phyloP scores from a whole-genome alignment of 495 filamentous ascomycete genomes.

The Podospora appendiculata region DNA sequence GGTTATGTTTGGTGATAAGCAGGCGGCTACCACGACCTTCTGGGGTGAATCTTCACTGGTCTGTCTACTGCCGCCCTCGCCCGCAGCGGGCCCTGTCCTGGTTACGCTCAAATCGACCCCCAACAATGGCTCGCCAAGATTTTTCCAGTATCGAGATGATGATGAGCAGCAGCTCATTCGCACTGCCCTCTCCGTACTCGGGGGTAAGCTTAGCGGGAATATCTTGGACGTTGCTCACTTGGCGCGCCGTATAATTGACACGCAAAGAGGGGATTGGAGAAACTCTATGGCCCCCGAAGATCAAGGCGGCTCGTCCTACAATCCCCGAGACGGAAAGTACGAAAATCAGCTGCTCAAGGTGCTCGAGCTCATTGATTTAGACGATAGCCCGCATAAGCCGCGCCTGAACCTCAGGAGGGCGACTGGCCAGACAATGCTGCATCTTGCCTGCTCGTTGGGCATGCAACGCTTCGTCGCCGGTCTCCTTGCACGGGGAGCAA shows the following conservation, averaged over 20 bases:
- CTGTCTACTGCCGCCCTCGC: slow-evolving; percentile 70
- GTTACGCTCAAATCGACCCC: slow-evolving; percentile 57
- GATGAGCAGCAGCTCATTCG: slow-evolving; percentile 66
- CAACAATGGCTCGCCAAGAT: slow-evolving; percentile 32
- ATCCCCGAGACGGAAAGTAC: slow-evolving; percentile 21
- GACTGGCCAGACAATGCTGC: slow-evolving; percentile 74
- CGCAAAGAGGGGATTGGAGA: slow-evolving; percentile 2
- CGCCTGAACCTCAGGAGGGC: slow-evolving; percentile 51
- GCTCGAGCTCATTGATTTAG: slow-evolving; percentile 70
- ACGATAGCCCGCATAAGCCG: slow-evolving; percentile 60
- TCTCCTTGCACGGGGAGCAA: slow-evolving; percentile 72
- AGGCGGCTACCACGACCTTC: slow-evolving; percentile 72
- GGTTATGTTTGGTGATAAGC: slow-evolving; percentile 75
- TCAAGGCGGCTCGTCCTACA: background rate
- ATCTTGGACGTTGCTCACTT: slow-evolving; percentile 46
- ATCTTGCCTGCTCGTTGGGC: slow-evolving; percentile 70
- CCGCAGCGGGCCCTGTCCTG: slow-evolving; percentile 59
- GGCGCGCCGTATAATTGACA: slow-evolving; percentile 44
- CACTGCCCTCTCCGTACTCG: slow-evolving; percentile 48
- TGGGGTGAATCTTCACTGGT: slow-evolving; percentile 81
- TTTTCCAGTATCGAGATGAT: slow-evolving; percentile 76
- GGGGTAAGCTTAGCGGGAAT: slow-evolving; percentile 49
- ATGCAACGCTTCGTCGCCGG: slow-evolving; percentile 71
- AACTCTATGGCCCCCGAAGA: background rate
- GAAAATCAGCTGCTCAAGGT: slow-evolving; percentile 65